These are phyloP conservation scores for Geotrichum restrictum DNA, from an alignment of 1,139 yeast genomes.

Conservation along the genomic window DNA sequence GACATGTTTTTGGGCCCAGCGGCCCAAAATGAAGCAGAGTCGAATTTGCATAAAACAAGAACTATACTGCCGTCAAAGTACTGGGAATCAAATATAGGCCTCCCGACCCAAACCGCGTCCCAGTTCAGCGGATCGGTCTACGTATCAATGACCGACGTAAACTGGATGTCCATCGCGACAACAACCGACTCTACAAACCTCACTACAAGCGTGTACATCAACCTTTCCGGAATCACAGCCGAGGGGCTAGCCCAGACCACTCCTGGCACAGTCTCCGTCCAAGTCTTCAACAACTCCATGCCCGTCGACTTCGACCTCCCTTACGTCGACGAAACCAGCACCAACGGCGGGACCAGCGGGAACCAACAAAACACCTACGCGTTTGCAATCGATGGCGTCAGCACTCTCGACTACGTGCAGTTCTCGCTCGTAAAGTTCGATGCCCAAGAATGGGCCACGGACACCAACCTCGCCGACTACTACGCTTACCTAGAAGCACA, in stretches of 20 bases:
- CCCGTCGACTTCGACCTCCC: constrained; percentile 20
- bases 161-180: constrained; percentile 18
- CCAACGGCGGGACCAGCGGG: constrained; percentile 11
- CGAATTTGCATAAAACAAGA: neutral
- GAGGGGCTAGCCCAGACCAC: constrained; percentile 11
- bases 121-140: constrained; percentile 18
- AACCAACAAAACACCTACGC: constrained; percentile 11
- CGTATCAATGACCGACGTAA: constrained; percentile 14
- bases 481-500: constrained; percentile 11
- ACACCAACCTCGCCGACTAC: constrained; percentile 8
- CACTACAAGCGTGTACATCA: constrained; percentile 12
- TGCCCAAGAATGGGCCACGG: constrained; percentile 3
- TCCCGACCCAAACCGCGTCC: neutral
- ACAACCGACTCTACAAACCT: constrained; percentile 6
- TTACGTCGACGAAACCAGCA: neutral
- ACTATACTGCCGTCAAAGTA: constrained; percentile 1
- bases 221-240: constrained; percentile 17
- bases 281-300: constrained; percentile 13
- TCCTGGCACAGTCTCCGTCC: constrained; percentile 16
- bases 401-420: constrained; percentile 16
- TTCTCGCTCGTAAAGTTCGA: constrained; percentile 12
- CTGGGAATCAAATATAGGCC: constrained; percentile 9
- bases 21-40: neutral
- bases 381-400: constrained; percentile 18
- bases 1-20: constrained; percentile 14